phyloP scores from a whole-genome alignment of 306 rosid species.

The Herpetospermum pedunculosum region DNA sequence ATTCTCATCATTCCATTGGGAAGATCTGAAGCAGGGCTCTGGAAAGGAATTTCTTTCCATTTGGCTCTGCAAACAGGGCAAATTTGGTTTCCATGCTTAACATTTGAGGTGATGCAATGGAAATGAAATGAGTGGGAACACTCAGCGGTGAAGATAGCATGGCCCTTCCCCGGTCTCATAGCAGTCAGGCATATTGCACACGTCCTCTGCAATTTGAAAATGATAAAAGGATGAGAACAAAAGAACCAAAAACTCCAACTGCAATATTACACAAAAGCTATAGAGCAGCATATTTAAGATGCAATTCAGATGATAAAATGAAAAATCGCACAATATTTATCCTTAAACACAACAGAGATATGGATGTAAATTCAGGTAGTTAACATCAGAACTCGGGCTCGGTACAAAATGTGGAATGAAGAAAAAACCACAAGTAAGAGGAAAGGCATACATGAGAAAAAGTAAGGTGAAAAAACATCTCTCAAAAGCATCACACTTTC shows the following conservation, averaged over 20 bases:
- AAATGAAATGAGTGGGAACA: conserved; percentile 16
- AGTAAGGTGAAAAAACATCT: not conserved
- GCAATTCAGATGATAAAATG: not conserved
- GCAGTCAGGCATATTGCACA: conserved; percentile 16
- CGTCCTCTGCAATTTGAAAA: not conserved
- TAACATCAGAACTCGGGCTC: not conserved
- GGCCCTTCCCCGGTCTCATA: conserved; percentile 12
- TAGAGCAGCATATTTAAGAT: not conserved
- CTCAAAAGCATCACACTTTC: not conserved
- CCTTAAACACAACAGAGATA: not conserved
- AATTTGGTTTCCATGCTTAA: conserved; percentile 13
- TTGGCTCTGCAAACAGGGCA: conserved; percentile 19
- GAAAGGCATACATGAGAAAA: not conserved
- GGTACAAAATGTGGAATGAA: not conserved
- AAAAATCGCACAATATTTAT: not conserved
- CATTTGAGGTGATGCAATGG: conserved; percentile 15
- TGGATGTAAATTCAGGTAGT: not conserved
- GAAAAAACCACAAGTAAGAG: not conserved
- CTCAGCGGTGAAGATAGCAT: conserved; percentile 18
- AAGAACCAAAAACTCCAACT: not conserved
- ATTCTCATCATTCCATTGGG: conserved; percentile 2
- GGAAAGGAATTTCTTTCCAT: conserved; percentile 16
- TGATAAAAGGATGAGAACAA: not conserved
- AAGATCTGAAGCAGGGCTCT: conserved; percentile 10
- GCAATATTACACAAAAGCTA: not conserved